Conservation (phyloP, 2,329 filamentous ascomycete species). For the Fusarium tanahbumbuense region DNA sequence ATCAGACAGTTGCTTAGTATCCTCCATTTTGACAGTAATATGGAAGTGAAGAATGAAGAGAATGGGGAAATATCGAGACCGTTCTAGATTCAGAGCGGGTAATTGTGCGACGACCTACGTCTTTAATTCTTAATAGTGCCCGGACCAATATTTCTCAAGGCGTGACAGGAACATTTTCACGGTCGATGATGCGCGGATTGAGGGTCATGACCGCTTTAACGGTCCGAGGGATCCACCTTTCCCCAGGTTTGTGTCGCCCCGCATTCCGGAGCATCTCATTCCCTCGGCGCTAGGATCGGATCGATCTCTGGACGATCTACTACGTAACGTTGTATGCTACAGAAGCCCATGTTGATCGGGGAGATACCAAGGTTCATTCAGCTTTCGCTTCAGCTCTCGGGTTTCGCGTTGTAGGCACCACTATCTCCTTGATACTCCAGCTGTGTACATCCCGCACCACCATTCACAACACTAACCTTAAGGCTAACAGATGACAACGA, state of each 20-base stretch:
- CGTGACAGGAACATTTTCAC: background rate
- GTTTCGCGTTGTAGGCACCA: background rate
- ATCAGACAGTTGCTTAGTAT: background rate
- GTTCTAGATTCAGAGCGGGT: background rate
- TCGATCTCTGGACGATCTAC: background rate
- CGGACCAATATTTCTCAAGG: background rate
- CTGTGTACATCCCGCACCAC: background rate
- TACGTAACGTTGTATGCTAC: background rate
- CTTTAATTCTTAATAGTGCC: background rate
- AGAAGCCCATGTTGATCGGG: background rate
- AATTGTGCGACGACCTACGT: background rate
- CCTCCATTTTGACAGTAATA: background rate
- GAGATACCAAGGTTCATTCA: background rate
- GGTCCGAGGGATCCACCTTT: background rate
- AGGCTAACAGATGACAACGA: background rate
- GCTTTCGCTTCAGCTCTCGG: background rate
- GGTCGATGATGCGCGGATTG: slow-evolving; percentile 12
- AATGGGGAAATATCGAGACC: background rate
- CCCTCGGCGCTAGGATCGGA: slow-evolving; percentile 1
- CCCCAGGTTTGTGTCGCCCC: background rate
- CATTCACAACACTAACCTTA: background rate
- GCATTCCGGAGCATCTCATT: background rate
- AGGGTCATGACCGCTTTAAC: background rate
- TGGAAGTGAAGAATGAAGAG: background rate
- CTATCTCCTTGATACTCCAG: background rate